These are phyloP conservation scores for Leccinum variicolor DNA, from an alignment of 768 basidiomycete species.

Conservation along the genomic window DNA sequence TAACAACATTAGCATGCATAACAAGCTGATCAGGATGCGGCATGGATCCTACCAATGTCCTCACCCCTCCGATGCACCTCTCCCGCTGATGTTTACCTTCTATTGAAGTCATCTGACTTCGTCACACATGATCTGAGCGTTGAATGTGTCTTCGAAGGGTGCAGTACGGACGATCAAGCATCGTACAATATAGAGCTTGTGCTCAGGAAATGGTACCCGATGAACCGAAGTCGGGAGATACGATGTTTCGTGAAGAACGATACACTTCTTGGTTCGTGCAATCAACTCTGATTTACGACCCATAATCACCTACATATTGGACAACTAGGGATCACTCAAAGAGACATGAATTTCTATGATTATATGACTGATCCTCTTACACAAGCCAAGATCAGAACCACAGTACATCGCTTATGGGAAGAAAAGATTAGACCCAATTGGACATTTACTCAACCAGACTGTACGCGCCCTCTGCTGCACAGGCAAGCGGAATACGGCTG, in stretches of 20 bases:
- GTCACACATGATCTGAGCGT: constrained; percentile 71
- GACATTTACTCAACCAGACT: constrained; percentile 51
- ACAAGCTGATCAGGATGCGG: constrained; percentile 65
- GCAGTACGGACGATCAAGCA: constrained; percentile 27
- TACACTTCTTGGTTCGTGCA: constrained; percentile 59
- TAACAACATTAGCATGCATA: background rate
- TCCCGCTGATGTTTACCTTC: constrained; percentile 86
- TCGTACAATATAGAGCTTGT: constrained; percentile 77
- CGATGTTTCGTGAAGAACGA: constrained; percentile 85
- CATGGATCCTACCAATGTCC: constrained; percentile 84
- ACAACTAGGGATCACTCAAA: constrained; percentile 72
- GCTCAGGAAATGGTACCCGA: constrained; percentile 84
- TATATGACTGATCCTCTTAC: constrained; percentile 69
- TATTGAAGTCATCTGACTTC: constrained; percentile 92
- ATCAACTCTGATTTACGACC: background rate
- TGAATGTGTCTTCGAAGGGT: constrained; percentile 65
- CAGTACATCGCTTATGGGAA: constrained; percentile 65
- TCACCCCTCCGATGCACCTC: constrained; percentile 84
- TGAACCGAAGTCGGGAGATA: constrained; percentile 82
- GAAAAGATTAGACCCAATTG: constrained; percentile 60
- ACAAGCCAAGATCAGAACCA: constrained; percentile 46
- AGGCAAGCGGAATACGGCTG: background rate
- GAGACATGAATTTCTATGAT: constrained; percentile 87
- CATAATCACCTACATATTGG: background rate
- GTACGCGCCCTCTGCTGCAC: constrained; percentile 42